Base-by-base conservation (phyloP, 1,139 yeast genomes). In the Pichia sp. region DNA sequence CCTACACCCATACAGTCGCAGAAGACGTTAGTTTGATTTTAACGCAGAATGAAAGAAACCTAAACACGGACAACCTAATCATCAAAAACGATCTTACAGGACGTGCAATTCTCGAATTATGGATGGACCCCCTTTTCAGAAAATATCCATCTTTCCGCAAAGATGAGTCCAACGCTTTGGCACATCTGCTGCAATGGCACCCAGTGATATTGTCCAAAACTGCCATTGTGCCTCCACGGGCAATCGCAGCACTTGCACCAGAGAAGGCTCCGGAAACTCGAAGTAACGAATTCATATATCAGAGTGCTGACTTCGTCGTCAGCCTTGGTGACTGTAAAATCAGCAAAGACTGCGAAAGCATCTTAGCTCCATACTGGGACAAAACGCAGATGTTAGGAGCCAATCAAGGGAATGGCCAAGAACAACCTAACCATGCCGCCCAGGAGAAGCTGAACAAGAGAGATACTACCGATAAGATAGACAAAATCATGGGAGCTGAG, bases 111-210 rank as follows among this genome's bases (percentile, higher is more conserved):
- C 61, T 92, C 34, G 97, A 90, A 64, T 77, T 80, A 61, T 86
- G 96, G 92, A 71, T 78, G 42, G 90, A 88, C 66, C 81, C 82
- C 15, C 75, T 89, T 51, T 85, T 82, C 66, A 79, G 87, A 66
- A 75, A 77, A 50, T 90, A 87, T 70, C 75, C 73, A 38, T 80
- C 79, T 66, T 87, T 88, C 70, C 80, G 80, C 16, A 73, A 66
- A 61, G 80, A 80, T 32, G 85, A 87, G 3, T 82, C 81, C 59
- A 78, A 84, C 11, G 89, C 95, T 0, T 68, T 92, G 52, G 81
- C 90, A 29, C 98, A 93, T 68, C 75, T 90, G 42, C 74, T 90
- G 60, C 97, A 90, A 69, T 93, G 98, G 99, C 99, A 93, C 68
- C 96, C 96, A 11, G 80, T 79, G 50, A 73, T 86, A 44, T 76